Evolutionary conservation across 306 rosid species (phyloP), one percentile per base, ranked within the genome.

Genomic region (Alnus rubra): DNA sequence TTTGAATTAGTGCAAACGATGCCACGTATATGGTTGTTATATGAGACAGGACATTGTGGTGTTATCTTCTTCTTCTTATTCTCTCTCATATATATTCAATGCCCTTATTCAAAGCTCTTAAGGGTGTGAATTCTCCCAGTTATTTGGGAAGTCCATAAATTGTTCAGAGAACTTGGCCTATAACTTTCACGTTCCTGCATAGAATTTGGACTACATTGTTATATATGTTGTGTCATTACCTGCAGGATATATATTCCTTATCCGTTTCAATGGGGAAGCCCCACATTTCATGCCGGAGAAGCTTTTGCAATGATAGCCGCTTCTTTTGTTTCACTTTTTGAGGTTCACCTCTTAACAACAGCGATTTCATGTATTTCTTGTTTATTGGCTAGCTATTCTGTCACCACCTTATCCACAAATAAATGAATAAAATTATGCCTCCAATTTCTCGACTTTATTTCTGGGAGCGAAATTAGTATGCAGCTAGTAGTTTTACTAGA

Each of bases 211-310:
- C 48, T n/a, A 6, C 64, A 55, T 42, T 39, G 23, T 18, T 31
- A 30, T 23, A 50, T 18, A 30, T 76, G 18, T 37, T 74, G 9
- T 14, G 19, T 51, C 31, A 31, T 48, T 42, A 44, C 71, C 68
- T 82, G 78, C 89, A 94, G 98, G 98, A 44, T 92, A 45, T 84
- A 84, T 79, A 59, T 92, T 77, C 98, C 97, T 47, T 87, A 84
- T 53, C 97, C 98, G 16, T 94, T 94, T 85, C 96, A 92, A 85
- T 94, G 96, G 96, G 96, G 98, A 15, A 84, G 81, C 79, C 98
- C 97, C 13, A 94, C 94, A 67, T 92, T 94, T 80, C 85, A 92
- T 84, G 82, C 78, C 0, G 90, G 91, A 35, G 97, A 94, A 84
- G 88, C 94, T 81, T 84, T 89, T 78, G 89, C 98, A 31, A 90